Evolutionary conservation across 441 rosid genomes (phyloP).

Genomic region (Viola pubescens): DNA sequence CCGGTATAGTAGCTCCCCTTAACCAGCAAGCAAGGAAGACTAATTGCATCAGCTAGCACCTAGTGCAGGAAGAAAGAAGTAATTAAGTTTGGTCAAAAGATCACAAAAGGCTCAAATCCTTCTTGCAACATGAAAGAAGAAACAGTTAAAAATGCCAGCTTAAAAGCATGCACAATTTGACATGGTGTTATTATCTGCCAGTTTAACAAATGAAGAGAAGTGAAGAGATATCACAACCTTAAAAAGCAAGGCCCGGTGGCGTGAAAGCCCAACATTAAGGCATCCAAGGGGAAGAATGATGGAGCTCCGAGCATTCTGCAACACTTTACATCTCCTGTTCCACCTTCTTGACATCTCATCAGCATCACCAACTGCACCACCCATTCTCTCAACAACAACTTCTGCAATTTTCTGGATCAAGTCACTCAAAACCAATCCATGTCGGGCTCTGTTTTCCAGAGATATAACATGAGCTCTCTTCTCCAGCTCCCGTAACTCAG

Average conservation of each 20-base stretch:
- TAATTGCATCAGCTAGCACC: constrained; percentile 90
- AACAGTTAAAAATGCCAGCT: not conserved
- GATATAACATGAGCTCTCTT: constrained; percentile 38
- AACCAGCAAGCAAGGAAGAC: constrained; percentile 89
- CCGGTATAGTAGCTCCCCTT: constrained; percentile 98
- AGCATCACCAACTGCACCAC: constrained; percentile 85
- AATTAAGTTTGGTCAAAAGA: constrained; percentile 13
- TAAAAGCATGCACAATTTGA: too few species aligned
- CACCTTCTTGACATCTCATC: constrained; percentile 76
- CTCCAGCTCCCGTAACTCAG: constrained; percentile 72
- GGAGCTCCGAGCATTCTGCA: constrained; percentile 52
- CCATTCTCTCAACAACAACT: constrained; percentile 85
- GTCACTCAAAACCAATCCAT: constrained; percentile 38
- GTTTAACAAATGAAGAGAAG: constrained; percentile 13
- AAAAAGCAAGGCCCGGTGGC: constrained; percentile 95
- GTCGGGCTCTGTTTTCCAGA: constrained; percentile 37
- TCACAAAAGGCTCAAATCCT: constrained; percentile 3
- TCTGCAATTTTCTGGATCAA: constrained; percentile 82
- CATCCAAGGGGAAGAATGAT: constrained; percentile 78
- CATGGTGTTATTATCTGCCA: not conserved
- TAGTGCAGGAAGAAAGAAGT: constrained; percentile 27
- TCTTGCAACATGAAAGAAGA: not conserved
- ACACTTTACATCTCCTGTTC: constrained; percentile 52
- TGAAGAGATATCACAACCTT: constrained; percentile 47
- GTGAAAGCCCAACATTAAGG: constrained; percentile 87